Evolutionary conservation across 73 alveolate genomes (phyloP), one percentile per base, ranked within the genome.

Genomic region (Effrenium voratum): DNA sequence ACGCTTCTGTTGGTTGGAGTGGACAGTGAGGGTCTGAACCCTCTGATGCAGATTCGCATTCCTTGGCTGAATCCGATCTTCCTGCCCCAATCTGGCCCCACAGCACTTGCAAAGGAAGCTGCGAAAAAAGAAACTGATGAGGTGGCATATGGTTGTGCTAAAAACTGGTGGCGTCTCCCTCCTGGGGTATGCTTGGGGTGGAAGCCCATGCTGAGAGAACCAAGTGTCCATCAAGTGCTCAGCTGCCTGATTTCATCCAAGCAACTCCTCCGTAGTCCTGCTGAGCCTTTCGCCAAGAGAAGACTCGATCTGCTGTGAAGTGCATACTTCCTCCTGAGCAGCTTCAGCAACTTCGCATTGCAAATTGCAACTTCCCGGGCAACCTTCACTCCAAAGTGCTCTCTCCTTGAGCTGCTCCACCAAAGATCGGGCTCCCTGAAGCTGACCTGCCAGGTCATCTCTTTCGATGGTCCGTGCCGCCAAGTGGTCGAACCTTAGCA

Each of bases 331-430:
- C 5, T 90, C 97, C 97, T 90, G 28, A 40, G 8, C 47, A 15
- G n/a, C 43, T 10, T 4, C 3, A 32, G 66, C 93, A 84, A 55
- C 45, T 15, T 22, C 28, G 81, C 34, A 63, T 63, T 41, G 5
- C 13, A 66, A 24, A 66, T 16, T 30, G 24, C n/a, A n/a, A n/a
- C n/a, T n/a, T n/a, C n/a, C n/a, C n/a, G n/a, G n/a, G n/a, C n/a
- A 22, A 55, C 68, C 10, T 55, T 10, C 10, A 55, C 68, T 13
- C 22, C 68, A 55, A 55, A 13, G 28, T 19, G 66, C 66, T 52
- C 66, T 19, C 75, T 75, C 97, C 97, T 90, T 68, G 46, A 90
- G 97, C 34, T 90, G 49, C 57, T 68, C 68, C 45, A 76, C 80
- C 88, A 90, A n/a, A 28, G n/a, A 30, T 19, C 87, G 86, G 59